Evolutionary conservation across 768 basidiomycete genomes (phyloP).

Genomic region (Ramaria sp.): DNA sequence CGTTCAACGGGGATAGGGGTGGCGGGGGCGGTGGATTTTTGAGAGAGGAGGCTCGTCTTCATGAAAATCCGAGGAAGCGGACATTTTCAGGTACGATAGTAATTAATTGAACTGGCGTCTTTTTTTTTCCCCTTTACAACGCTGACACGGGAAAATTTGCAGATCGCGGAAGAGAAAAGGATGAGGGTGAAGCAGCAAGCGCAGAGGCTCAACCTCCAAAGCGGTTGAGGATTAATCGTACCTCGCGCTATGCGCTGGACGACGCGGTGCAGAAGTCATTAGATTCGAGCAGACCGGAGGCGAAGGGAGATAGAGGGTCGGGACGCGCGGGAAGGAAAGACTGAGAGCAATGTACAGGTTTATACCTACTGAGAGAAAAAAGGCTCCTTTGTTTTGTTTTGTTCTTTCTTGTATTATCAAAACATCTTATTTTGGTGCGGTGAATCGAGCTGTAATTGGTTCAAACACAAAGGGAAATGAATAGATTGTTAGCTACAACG

Average conservation of each 20-base stretch:
- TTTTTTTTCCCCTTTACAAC: neutral
- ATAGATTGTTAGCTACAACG: too few species aligned
- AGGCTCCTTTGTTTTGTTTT: neutral
- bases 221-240: conserved; percentile 47
- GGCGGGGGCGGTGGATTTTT: neutral
- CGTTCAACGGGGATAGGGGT: neutral
- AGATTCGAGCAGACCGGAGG: conserved; percentile 3
- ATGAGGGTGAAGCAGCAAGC: conserved; percentile 29
- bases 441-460: neutral
- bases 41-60: conserved; percentile 47
- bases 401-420: conserved; percentile 1
- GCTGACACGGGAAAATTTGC: conserved; percentile 1
- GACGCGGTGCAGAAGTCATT: conserved; percentile 3
- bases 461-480: neutral
- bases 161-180: conserved; percentile 52
- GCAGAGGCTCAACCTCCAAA: conserved; percentile 42
- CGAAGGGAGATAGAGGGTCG: neutral
- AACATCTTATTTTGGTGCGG: neutral
- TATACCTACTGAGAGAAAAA: neutral
- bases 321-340: conserved; percentile 3
- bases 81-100: conserved; percentile 51
- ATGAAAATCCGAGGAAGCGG: conserved; percentile 42
- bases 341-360: neutral
- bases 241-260: conserved; percentile 7
- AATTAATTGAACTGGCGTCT: neutral